Evolutionary conservation across 257 asterid genomes (phyloP).

Genomic region (Solanum infundibuliforme): DNA sequence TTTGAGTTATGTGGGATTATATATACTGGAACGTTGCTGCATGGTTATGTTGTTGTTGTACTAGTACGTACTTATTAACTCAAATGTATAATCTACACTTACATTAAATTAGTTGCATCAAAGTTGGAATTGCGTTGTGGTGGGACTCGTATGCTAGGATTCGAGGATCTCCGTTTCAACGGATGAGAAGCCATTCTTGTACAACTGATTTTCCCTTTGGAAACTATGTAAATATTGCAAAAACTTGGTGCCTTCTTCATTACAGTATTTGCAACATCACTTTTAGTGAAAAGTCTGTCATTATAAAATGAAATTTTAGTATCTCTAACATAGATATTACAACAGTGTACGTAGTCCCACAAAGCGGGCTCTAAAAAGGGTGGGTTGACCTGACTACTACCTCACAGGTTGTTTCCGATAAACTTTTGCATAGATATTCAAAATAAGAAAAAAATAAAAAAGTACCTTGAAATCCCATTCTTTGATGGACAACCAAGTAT

Average conservation of each 20-base stretch:
- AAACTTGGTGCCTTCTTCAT: constrained; percentile 6
- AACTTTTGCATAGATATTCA: not conserved
- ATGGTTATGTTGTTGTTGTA: not conserved
- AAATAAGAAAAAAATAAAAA: not conserved
- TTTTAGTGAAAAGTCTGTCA: not conserved
- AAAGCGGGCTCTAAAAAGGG: not conserved
- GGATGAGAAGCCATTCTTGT: constrained; percentile 4
- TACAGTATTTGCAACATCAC: constrained; percentile 1
- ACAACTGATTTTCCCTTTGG: constrained; percentile 4
- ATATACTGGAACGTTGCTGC: no score
- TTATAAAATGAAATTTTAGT: not conserved
- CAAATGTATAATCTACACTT: not conserved
- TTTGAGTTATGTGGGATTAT: not conserved
- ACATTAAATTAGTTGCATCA: not conserved
- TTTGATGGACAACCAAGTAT: constrained; percentile 7
- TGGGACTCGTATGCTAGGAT: not conserved
- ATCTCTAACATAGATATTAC: not conserved
- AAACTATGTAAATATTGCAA: constrained; percentile 1
- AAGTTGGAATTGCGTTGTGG: not conserved
- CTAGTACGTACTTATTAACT: not conserved
- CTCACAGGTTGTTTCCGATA: not conserved
- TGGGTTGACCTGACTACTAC: not conserved
- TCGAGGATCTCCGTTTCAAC: not conserved
- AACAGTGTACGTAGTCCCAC: not conserved
- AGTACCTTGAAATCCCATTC: constrained; percentile 3